Percentiles rank a stretch among this genome's conserved stretches.
Evolutionary conservation across 768 basidiomycete species (phyloP).

Genomic region (Punctularia strigosozonata): DNA sequence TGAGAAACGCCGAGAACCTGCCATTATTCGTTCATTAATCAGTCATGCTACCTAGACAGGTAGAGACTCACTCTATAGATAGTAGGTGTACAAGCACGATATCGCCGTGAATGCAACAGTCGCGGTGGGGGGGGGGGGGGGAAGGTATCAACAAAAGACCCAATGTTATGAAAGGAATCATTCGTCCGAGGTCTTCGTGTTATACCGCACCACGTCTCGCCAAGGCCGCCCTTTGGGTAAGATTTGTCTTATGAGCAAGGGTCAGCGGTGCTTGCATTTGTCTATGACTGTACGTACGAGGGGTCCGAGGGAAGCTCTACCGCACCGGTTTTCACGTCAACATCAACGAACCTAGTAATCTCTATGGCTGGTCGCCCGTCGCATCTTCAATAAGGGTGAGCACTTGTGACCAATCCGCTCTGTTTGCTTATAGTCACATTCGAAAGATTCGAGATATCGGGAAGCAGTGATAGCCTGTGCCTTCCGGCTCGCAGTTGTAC

Average conservation of each 20-base stretch:
- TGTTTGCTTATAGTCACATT: constrained; percentile 33
- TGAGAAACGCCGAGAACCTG: too few species aligned
- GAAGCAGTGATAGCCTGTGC: constrained; percentile 36
- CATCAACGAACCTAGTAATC: constrained; percentile 43
- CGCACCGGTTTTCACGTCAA: constrained; percentile 35
- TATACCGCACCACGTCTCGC: constrained; percentile 12
- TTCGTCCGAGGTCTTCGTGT: too few species aligned
- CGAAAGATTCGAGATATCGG: constrained; percentile 68
- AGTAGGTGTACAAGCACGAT: too few species aligned
- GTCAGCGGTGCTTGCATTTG: not conserved
- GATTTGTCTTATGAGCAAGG: constrained; percentile 6
- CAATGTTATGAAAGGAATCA: too few species aligned
- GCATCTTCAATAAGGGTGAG: constrained; percentile 36
- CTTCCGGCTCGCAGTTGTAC: constrained; percentile 43
- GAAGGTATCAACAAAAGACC: too few species aligned
- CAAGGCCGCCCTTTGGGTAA: constrained; percentile 15
- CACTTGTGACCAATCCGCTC: not conserved
- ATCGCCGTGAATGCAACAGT: too few species aligned
- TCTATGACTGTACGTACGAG: constrained; percentile 29
- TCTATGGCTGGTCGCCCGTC: constrained; percentile 54
- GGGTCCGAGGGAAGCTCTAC: constrained; percentile 34
- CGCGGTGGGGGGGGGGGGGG: too few species aligned
- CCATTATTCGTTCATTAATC: too few species aligned
- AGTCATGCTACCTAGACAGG: too few species aligned
- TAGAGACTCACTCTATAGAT: too few species aligned